Conservation (phyloP, 1,139 yeast genomes). For the Yamadazyma diospyri region DNA sequence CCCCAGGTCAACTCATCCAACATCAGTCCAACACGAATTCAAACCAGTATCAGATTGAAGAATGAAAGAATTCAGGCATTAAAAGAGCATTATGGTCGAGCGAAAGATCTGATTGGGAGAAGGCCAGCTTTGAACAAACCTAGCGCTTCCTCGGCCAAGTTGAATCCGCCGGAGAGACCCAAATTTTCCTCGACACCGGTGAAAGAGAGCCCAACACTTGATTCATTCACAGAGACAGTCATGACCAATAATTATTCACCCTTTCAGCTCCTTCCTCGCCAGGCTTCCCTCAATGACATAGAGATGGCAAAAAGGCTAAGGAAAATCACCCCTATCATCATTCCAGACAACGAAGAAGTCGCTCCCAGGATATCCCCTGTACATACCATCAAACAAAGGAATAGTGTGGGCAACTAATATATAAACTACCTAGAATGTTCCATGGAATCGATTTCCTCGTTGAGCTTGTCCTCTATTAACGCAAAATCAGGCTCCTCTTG, state of each 20-base stretch:
- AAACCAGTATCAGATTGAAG: conserved; percentile 35
- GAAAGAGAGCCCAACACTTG: not conserved
- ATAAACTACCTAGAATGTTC: conserved; percentile 9
- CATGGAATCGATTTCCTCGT: conserved; percentile 17
- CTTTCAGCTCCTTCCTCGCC: not conserved
- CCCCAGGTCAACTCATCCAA: conserved; percentile 21
- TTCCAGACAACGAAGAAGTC: conserved; percentile 32
- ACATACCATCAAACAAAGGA: conserved; percentile 24
- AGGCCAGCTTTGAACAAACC: conserved; percentile 2
- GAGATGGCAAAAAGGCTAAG: conserved; percentile 38
- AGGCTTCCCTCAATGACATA: conserved; percentile 16
- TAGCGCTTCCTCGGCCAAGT: conserved; percentile 1
- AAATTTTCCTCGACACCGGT: conserved; percentile 16
- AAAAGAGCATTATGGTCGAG: conserved; percentile 31
- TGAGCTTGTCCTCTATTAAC: conserved; percentile 14
- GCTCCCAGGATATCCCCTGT: conserved; percentile 35
- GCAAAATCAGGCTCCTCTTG: conserved; percentile 13
- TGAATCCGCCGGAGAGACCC: conserved; percentile 30
- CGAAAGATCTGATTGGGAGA: conserved; percentile 8
- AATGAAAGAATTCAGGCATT: conserved; percentile 34
- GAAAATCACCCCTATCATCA: conserved; percentile 36
- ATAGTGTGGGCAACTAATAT: conserved; percentile 9
- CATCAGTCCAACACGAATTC: conserved; percentile 37
- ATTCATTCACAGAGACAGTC: not conserved
- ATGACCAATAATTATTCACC: not conserved